A percentile compares a stretch with the other conserved stretches of the same genome.
Evolutionary conservation across 208 protist genomes (phyloP).

Genomic region (Acanthamoeba lenticulata): DNA sequence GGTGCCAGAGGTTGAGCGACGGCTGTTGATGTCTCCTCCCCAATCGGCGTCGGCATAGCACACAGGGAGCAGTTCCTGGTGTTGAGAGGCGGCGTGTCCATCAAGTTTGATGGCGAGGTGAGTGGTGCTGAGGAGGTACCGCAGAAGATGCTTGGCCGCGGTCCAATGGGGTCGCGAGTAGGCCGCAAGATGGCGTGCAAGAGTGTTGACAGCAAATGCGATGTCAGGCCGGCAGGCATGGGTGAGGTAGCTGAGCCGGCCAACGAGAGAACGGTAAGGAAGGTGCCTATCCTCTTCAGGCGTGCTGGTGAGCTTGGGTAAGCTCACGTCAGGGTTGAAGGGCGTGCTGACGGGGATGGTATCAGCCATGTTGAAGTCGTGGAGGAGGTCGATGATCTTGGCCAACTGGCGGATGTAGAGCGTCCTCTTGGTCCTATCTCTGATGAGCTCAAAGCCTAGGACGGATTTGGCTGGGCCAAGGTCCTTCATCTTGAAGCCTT

Average conservation of each 20-base stretch:
- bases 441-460: neutral
- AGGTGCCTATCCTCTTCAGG: neutral
- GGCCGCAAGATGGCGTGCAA: neutral
- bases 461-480: neutral
- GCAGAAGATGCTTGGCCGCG: neutral
- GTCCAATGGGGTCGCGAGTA: neutral
- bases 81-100: neutral
- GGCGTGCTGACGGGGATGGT: neutral
- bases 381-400: neutral
- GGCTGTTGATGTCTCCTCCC: neutral
- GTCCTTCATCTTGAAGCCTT: slow-evolving; percentile 43
- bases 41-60: neutral
- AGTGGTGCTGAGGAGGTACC: neutral
- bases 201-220: neutral
- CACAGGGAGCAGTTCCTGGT: neutral
- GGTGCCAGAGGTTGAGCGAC: neutral
- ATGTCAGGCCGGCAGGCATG: neutral
- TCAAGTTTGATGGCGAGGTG: neutral
- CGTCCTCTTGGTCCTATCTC: neutral
- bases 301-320: neutral
- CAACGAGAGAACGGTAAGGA: neutral
- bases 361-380: neutral
- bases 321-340: neutral
- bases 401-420: neutral
- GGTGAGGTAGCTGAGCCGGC: neutral